Percentiles rank a stretch among this genome's conserved stretches.
These are phyloP conservation scores for Ophiocordyceps camponoti-floridani DNA, from an alignment of 2,329 filamentous ascomycete species.

Conservation along the genomic window DNA sequence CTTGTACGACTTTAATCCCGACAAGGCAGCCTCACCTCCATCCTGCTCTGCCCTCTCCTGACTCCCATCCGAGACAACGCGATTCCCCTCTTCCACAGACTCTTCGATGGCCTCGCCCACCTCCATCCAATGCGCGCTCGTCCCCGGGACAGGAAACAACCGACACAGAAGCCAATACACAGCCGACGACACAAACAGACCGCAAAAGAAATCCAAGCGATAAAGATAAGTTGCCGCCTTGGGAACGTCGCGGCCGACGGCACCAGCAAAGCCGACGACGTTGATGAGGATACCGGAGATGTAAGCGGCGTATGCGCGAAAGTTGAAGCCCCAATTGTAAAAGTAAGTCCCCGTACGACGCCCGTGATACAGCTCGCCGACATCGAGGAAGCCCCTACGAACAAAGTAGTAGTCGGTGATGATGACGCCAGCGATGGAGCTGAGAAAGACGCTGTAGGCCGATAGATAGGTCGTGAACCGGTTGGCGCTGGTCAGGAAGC, in stretches of 20 bases:
- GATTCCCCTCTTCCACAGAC: constrained; percentile 6
- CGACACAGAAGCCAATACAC: constrained; percentile 56
- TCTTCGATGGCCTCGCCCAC: constrained; percentile 46
- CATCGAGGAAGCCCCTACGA: constrained; percentile 61
- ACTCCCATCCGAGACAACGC: not conserved
- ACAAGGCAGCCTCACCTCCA: not conserved
- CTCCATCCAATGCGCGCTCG: constrained; percentile 62
- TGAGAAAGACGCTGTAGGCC: constrained; percentile 86
- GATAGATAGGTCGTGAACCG: constrained; percentile 85
- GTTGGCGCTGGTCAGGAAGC: constrained; percentile 56
- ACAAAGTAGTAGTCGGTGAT: constrained; percentile 76
- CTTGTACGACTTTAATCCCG: not conserved
- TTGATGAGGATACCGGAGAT: constrained; percentile 74
- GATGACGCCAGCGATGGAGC: constrained; percentile 84
- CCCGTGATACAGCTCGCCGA: constrained; percentile 63
- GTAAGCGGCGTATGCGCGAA: constrained; percentile 72
- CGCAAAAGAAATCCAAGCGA: constrained; percentile 78
- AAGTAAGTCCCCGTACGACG: constrained; percentile 52
- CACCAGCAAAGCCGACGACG: constrained; percentile 78
- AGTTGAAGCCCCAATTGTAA: constrained; percentile 57
- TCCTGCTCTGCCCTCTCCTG: not conserved
- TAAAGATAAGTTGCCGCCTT: constrained; percentile 71
- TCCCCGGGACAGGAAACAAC: constrained; percentile 55
- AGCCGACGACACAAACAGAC: constrained; percentile 50
- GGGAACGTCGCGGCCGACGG: constrained; percentile 54